Evolutionary conservation across 176 grass and related monocot genomes (phyloP), one percentile per base, ranked within the genome.

Genomic region (Aegilops sharonensis): DNA sequence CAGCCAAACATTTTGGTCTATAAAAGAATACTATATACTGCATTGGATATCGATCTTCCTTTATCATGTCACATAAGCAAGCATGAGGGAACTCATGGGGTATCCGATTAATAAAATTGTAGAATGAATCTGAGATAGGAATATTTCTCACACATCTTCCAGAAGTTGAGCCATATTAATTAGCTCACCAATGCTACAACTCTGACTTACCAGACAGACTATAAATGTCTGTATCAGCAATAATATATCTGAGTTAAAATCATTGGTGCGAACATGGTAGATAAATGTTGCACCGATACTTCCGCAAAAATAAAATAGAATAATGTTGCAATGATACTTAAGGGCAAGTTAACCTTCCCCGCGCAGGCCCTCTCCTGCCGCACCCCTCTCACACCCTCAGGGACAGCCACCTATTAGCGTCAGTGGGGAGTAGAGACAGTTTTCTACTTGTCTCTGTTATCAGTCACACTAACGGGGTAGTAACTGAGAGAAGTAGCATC

Each of bases 221-320:
- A 63, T 17, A 78, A 36, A 50, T 30, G 27, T 56, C 71, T 52
- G 52, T 13, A 71, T 21, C 11, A 86, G 78, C 11, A 71, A 71
- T 37, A 39, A 4, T 23, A 21, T 5, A 47, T 62, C 67, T 83
- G 20, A 62, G 32, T 65, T 79, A 6, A 61, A 67, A 82, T 70
- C 27, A 85, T 37, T 89, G 18, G 6, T 68, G 57, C 6, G 39
- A 73, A 71, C 34, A 71, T 71, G 20, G 67, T 69, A 69, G 32
- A 69, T 69, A 69, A 69, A 82, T 32, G 30, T 10, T 69, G 32
- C 65, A 34, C 65, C 29, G 1, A 67, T 35, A 30, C 30, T 31
- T 68, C 65, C 45, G 45, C 45, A 47, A 47, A 47, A 42, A 42
- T 42, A 42, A 42, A 42, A 42, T 10, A 47, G 4, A 47, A 47